Evolutionary conservation across 2,329 filamentous ascomycete species (phyloP), one percentile per base, ranked within the genome.

Genomic region (Meredithiella fracta): DNA sequence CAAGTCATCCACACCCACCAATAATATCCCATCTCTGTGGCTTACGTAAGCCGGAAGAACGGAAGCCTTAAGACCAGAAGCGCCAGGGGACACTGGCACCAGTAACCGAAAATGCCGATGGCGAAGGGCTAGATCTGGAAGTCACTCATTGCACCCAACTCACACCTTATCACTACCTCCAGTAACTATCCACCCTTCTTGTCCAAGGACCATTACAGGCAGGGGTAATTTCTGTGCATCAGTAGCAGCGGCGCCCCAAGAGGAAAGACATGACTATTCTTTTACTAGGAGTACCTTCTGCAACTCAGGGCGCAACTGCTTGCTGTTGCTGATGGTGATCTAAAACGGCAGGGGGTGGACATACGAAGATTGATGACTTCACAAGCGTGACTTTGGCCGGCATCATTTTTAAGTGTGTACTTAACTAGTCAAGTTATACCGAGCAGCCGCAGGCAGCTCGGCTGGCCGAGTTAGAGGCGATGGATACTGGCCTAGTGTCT

Each of bases 31-130:
- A 2, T 7, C 7, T 15, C n/a, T 26, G 8, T 51, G 23, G 26
- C 31, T 58, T 58, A 58, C 29, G 22, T 58, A 58, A 55, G 34
- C 57, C 57, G 57, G 57, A 15, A 55, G 53, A 58, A 55, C 57
- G 57, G 57, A 58, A 58, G 57, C 52, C 22, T 31, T 17, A 40
- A 52, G 40, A 47, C 51, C n/a, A 31, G 37, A 42, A 53, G 34
- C 47, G 44, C 44, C 47, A 55, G 52, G 38, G 38, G 51, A 51
- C 25, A n/a, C 25, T 26, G 53, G 53, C 38, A 58, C 53, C 31
- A 55, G 40, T 58, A 58, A 31, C 57, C 57, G 57, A 58, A 58
- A 58, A 55, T 53, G 53, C 57, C 57, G 57, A 58, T 53, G 49
- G 57, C 49, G 38, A 54, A 55, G 57, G 53, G 44, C 56, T 53